Percentiles rank a stretch among this genome's conserved stretches.
Evolutionary conservation across 805 yeast genomes (phyloP).

Genomic region (Metschnikowia orientalis): DNA sequence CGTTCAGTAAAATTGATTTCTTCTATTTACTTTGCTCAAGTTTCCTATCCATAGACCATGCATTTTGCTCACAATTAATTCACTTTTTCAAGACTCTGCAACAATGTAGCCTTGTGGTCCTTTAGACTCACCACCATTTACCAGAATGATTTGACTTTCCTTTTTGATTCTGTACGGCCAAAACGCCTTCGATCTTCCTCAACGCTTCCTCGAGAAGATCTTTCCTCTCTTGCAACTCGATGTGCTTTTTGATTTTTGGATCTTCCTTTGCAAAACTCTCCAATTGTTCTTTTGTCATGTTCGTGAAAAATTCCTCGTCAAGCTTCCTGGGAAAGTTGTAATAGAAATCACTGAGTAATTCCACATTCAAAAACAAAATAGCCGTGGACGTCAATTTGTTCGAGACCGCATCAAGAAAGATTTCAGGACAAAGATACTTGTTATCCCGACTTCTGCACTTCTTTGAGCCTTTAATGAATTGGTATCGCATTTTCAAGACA

Average conservation of each 20-base stretch:
- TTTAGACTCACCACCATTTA: conserved; percentile 15
- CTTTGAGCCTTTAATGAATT: conserved; percentile 64
- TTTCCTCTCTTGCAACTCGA: conserved; percentile 90
- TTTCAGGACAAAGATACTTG: conserved; percentile 90
- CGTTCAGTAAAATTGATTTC: conserved; percentile 10
- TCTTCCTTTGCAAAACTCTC: conserved; percentile 93
- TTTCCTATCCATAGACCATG: conserved; percentile 5
- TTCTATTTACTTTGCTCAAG: not conserved
- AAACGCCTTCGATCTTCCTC: conserved; percentile 78
- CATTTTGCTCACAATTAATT: conserved; percentile 3
- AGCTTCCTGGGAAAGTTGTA: conserved; percentile 94
- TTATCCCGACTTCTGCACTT: conserved; percentile 75
- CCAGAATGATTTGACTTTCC: conserved; percentile 7
- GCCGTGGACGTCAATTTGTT: conserved; percentile 92
- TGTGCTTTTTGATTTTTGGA: conserved; percentile 83
- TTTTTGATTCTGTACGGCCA: conserved; percentile 51
- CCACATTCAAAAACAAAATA: conserved; percentile 88
- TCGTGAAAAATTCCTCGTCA: conserved; percentile 65
- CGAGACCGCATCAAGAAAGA: conserved; percentile 86
- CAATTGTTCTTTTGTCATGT: conserved; percentile 68
- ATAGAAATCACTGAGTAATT: conserved; percentile 87
- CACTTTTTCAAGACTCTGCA: not conserved
- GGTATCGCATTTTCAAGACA: conserved; percentile 67
- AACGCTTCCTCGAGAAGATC: conserved; percentile 82
- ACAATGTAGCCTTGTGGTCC: not conserved